Conservation (phyloP, 495 filamentous ascomycete genomes). For the Elasticomyces elasticus region DNA sequence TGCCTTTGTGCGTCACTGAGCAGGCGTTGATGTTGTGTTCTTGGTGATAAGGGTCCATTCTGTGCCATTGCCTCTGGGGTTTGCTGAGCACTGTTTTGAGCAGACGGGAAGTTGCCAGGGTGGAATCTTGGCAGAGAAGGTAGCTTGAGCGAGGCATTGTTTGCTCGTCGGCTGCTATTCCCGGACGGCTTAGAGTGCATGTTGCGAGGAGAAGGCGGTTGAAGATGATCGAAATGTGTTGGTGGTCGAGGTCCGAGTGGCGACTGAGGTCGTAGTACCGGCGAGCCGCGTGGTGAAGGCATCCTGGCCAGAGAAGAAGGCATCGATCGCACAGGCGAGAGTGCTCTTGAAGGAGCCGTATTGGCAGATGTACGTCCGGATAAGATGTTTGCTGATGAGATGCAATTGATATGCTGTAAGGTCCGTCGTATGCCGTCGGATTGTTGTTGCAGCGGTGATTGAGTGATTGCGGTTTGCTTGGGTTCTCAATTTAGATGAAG, state of each 20-base stretch:
- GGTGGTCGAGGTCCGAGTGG: slow-evolving; percentile 9
- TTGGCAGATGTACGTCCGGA: no score
- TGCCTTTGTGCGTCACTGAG: slow-evolving; percentile 33
- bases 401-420: no score
- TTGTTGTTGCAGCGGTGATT: no score
- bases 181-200: slow-evolving; percentile 4
- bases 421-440: no score
- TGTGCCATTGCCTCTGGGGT: slow-evolving; percentile 23
- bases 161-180: slow-evolving; percentile 8
- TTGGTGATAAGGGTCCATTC: slow-evolving; percentile 27
- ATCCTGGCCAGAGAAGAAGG: slow-evolving; percentile 5
- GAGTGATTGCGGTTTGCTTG: no score
- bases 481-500: no score
- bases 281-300: slow-evolving; percentile 19
- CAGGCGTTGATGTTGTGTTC: slow-evolving; percentile 23
- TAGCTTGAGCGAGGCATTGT: slow-evolving; percentile 25
- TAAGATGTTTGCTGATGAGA: no score
- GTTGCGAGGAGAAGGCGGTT: slow-evolving; percentile 14
- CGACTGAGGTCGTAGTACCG: slow-evolving; percentile 11
- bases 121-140: slow-evolving; percentile 35
- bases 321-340: background rate
- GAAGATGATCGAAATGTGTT: slow-evolving; percentile 5
- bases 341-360: slow-evolving; percentile 1
- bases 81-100: slow-evolving; percentile 23
- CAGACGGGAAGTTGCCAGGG: slow-evolving; percentile 32